A percentile compares a stretch with the other conserved stretches of the same genome.
Conservation (phyloP, 2,329 filamentous ascomycete genomes). For the Ophiostoma pallidulum region DNA sequence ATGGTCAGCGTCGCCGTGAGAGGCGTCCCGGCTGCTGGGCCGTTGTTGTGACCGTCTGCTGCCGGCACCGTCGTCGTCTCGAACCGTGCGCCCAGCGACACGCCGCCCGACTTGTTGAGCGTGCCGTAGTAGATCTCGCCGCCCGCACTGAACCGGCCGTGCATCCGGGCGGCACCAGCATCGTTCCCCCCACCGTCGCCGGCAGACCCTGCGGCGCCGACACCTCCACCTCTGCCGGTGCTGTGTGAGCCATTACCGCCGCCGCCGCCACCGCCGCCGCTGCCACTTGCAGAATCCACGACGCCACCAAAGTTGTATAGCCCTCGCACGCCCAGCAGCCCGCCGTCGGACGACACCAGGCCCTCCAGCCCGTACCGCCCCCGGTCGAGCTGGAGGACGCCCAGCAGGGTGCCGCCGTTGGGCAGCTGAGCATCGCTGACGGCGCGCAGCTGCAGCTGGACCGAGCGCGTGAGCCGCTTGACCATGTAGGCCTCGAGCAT, state of each 20-base stretch:
- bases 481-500: constrained; percentile 81
- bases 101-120: constrained; percentile 84
- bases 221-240: too few species aligned
- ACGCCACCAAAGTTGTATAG: constrained; percentile 81
- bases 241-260: too few species aligned
- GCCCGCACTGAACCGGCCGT: constrained; percentile 76
- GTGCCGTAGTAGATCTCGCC: constrained; percentile 94
- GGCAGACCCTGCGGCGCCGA: too few species aligned
- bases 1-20: constrained; percentile 88
- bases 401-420: constrained; percentile 67
- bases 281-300: background rate
- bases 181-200: too few species aligned
- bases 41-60: constrained; percentile 59
- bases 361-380: constrained; percentile 86
- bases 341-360: constrained; percentile 85
- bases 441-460: constrained; percentile 70
- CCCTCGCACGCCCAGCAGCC: constrained; percentile 75
- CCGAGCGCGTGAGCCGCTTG: constrained; percentile 63
- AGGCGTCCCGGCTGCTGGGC: too few species aligned
- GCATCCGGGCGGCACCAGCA: constrained; percentile 42
- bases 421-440: constrained; percentile 63
- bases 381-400: constrained; percentile 68
- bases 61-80: constrained; percentile 44
- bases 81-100: constrained; percentile 82
- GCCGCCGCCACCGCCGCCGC: too few species aligned